Percentiles rank a stretch among this genome's conserved stretches.
These are phyloP conservation scores for Calamus simplicifolius DNA, from an alignment of 176 grass and related monocot genomes.

Conservation along the genomic window DNA sequence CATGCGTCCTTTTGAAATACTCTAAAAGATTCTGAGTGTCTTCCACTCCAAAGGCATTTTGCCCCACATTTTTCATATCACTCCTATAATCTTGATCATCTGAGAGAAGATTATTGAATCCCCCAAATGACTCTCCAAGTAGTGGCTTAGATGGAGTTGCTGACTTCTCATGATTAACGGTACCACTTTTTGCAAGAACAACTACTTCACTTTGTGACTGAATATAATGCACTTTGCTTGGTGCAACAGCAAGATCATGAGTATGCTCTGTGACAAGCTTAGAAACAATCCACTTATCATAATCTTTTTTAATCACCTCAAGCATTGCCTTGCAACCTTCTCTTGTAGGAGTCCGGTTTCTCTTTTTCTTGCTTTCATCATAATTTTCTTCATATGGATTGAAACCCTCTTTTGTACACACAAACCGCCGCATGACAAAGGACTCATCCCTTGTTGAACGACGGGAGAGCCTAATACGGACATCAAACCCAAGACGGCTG, in stretches of 20 bases:
- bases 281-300: slow-evolving; percentile 56
- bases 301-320: slow-evolving; percentile 59
- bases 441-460: slow-evolving; percentile 43
- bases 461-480: slow-evolving; percentile 53
- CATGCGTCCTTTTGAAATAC: slow-evolving; percentile 59
- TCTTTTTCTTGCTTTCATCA: slow-evolving; percentile 51
- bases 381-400: slow-evolving; percentile 40
- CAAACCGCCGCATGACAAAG: slow-evolving; percentile 64
- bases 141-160: slow-evolving; percentile 12
- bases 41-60: slow-evolving; percentile 30
- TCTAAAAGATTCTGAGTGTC: slow-evolving; percentile 53
- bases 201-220: slow-evolving; percentile 59
- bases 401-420: slow-evolving; percentile 62
- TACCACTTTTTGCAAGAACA: slow-evolving; percentile 53
- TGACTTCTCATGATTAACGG: slow-evolving; percentile 29
- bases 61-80: slow-evolving; percentile 18
- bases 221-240: slow-evolving; percentile 68
- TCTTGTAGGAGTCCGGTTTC: slow-evolving; percentile 34
- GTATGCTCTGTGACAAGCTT: slow-evolving; percentile 60
- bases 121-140: slow-evolving; percentile 17
- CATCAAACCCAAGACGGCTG: slow-evolving; percentile 54
- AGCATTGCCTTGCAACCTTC: slow-evolving; percentile 72
- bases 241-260: slow-evolving; percentile 48
- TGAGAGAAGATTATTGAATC: slow-evolving; percentile 13
- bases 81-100: slow-evolving; percentile 19